phyloP scores from a whole-genome alignment of 257 asterid species.

The Fraxinus excelsior region DNA sequence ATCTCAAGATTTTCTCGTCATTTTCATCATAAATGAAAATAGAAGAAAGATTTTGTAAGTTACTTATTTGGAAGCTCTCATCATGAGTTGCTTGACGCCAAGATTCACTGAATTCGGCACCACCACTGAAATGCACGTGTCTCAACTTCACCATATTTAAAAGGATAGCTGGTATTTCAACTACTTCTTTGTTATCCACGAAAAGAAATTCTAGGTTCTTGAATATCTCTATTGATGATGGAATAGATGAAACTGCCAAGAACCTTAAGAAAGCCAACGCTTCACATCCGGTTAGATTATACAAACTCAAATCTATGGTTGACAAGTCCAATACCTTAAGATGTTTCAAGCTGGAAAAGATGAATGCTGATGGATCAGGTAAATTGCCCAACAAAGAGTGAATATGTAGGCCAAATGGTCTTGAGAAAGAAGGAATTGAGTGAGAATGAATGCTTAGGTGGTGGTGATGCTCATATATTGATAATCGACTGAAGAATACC shows the following conservation, averaged over 20 bases:
- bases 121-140: accelerated
- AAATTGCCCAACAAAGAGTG: neutral
- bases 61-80: neutral
- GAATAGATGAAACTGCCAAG: neutral
- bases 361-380: too few species aligned
- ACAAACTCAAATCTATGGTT: neutral
- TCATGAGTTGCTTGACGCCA: neutral
- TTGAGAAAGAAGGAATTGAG: neutral
- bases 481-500: neutral
- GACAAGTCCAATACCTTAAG: slow-evolving; percentile 6
- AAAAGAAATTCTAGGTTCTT: neutral
- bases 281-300: neutral
- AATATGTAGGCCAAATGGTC: neutral
- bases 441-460: neutral
- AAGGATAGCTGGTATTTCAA: neutral
- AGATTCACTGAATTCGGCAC: neutral
- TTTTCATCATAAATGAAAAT: neutral
- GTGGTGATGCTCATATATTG: neutral
- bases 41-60: too few species aligned
- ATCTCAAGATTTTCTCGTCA: too few species aligned
- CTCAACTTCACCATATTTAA: neutral
- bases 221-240: neutral
- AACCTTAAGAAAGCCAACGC: neutral
- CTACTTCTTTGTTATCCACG: neutral
- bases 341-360: neutral